These are phyloP conservation scores for Phytophthora podocarpi DNA, from an alignment of 352 stramenopile genomes.

Conservation along the genomic window DNA sequence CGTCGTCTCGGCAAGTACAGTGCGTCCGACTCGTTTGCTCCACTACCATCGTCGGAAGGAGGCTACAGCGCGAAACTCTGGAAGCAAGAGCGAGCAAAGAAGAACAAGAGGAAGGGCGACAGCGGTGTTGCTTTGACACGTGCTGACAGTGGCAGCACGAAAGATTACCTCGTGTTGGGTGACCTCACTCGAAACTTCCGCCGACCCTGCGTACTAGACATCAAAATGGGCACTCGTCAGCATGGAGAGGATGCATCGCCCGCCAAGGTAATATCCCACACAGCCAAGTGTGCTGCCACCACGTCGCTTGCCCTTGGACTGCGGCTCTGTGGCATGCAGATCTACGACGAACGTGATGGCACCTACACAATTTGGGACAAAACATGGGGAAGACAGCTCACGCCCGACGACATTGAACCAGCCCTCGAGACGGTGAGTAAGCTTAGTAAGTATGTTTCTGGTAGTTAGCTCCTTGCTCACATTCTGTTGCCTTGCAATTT, in stretches of 20 bases:
- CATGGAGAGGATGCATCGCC: conserved; percentile 72
- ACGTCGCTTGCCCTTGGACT: conserved; percentile 72
- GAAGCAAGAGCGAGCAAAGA: conserved; percentile 50
- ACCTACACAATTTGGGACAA: conserved; percentile 83
- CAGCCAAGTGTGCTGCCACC: conserved; percentile 72
- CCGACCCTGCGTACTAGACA: conserved; percentile 75
- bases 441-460: neutral
- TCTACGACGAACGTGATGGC: conserved; percentile 63
- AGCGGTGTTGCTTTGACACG: conserved; percentile 11
- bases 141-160: conserved; percentile 12
- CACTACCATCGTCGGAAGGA: conserved; percentile 15
- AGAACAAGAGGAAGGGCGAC: conserved; percentile 19
- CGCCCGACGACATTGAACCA: conserved; percentile 56
- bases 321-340: conserved; percentile 83
- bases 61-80: conserved; percentile 72
- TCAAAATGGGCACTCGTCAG: conserved; percentile 85
- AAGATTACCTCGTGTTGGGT: conserved; percentile 72
- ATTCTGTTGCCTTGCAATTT: neutral
- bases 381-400: conserved; percentile 72
- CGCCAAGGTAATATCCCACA: conserved; percentile 74
- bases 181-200: conserved; percentile 72
- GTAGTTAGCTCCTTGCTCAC: neutral
- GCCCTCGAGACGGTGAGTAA: conserved; percentile 66
- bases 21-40: conserved; percentile 4
- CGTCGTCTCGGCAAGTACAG: conserved; percentile 37